phyloP scores from a whole-genome alignment of 805 yeast genomes.

The Tetrapisispora pingtungensis region DNA sequence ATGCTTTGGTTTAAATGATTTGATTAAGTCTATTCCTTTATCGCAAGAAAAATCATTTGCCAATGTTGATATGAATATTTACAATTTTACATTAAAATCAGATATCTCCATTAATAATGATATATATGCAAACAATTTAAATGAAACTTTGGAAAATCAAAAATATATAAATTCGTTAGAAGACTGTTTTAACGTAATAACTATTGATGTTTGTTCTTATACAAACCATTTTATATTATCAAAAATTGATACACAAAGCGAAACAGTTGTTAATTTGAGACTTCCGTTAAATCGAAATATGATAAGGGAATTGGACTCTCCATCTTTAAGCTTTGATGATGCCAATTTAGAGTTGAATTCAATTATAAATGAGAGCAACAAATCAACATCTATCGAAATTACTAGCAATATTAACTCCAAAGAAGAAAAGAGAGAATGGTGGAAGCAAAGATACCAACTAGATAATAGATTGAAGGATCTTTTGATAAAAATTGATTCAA shows the following conservation, averaged over 20 bases:
- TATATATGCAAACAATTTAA: not conserved
- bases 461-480: constrained; percentile 48
- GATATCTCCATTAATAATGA: not conserved
- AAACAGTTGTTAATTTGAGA: constrained; percentile 39
- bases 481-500: constrained; percentile 46
- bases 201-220: constrained; percentile 48
- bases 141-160: not conserved
- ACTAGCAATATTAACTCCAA: constrained; percentile 44
- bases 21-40: constrained; percentile 16
- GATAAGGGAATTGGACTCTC: constrained; percentile 36
- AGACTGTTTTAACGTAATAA: constrained; percentile 30
- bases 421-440: constrained; percentile 65
- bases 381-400: constrained; percentile 44
- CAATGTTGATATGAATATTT: constrained; percentile 9
- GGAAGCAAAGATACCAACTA: constrained; percentile 54
- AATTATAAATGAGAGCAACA: constrained; percentile 54
- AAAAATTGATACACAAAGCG: constrained; percentile 28
- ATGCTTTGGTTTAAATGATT: constrained; percentile 12
- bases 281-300: constrained; percentile 49
- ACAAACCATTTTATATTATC: constrained; percentile 52
- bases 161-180: constrained; percentile 4
- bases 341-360: constrained; percentile 37
- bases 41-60: constrained; percentile 15
- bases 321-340: constrained; percentile 34
- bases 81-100: constrained; percentile 8